phyloP scores from a whole-genome alignment of 441 rosid genomes.

The Biscutella laevigata region DNA sequence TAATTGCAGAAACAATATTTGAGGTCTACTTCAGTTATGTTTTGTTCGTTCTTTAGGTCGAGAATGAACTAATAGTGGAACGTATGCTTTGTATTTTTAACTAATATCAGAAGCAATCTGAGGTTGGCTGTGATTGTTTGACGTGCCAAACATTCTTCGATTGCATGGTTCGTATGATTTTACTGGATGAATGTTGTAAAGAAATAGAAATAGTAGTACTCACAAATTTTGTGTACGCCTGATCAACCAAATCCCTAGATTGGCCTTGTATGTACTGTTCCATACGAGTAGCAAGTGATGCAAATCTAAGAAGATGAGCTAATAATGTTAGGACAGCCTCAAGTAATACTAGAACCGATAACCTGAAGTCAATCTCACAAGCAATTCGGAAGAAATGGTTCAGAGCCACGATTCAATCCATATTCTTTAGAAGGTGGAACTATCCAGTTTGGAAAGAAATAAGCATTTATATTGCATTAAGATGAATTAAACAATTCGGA shows the following conservation, averaged over 20 bases:
- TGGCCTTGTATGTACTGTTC: slow-evolving; percentile 99
- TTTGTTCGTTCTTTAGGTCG: not conserved
- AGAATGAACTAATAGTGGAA: not conserved
- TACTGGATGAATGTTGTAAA: not conserved
- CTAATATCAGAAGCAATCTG: slow-evolving; percentile 1
- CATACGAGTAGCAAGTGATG: slow-evolving; percentile 97
- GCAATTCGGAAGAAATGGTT: not conserved
- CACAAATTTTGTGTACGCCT: slow-evolving; percentile 92
- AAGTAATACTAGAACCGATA: not conserved
- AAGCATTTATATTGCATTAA: not conserved
- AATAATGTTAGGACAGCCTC: slow-evolving; percentile 1
- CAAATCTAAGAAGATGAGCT: slow-evolving; percentile 46
- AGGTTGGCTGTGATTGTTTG: not conserved
- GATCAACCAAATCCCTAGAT: slow-evolving; percentile 98
- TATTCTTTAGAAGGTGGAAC: not conserved
- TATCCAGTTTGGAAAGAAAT: not conserved
- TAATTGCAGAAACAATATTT: not conserved
- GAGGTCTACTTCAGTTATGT: not conserved
- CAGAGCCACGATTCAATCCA: not conserved
- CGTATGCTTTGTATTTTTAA: not conserved
- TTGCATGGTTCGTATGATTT: slow-evolving; percentile 1
- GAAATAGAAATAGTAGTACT: slow-evolving; percentile 28
- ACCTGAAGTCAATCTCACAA: not conserved
- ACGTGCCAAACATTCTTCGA: not conserved
- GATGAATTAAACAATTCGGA: not conserved